phyloP scores from a whole-genome alignment of 176 grass and related monocot genomes.

The Alopecurus myosuroides region DNA sequence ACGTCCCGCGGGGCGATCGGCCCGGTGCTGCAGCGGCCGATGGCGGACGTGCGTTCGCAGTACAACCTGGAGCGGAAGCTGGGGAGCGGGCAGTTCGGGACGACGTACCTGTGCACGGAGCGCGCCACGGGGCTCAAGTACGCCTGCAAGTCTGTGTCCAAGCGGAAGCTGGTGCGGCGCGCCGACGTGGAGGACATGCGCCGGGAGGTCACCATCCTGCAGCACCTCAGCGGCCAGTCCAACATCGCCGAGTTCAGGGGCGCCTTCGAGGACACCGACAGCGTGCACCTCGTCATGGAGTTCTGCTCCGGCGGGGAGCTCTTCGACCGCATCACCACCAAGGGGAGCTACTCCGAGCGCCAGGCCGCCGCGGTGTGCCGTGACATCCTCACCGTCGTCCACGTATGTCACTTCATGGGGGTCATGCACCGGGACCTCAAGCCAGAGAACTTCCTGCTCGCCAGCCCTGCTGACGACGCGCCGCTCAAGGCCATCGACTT shows the following conservation, averaged over 20 bases:
- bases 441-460: slow-evolving; percentile 83
- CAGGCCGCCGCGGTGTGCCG: slow-evolving; percentile 61
- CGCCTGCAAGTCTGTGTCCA: slow-evolving; percentile 93
- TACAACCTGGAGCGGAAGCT: slow-evolving; percentile 71
- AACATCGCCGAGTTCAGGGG: slow-evolving; percentile 92
- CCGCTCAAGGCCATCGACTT: slow-evolving; percentile 88
- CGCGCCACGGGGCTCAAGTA: slow-evolving; percentile 36
- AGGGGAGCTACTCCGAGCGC: slow-evolving; percentile 61
- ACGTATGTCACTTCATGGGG: slow-evolving; percentile 96
- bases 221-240: slow-evolving; percentile 86
- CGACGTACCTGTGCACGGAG: slow-evolving; percentile 86
- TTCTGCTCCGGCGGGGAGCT: slow-evolving; percentile 87
- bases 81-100: slow-evolving; percentile 72
- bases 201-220: slow-evolving; percentile 83
- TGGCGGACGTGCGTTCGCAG: slow-evolving; percentile 44
- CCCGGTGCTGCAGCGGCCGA: slow-evolving; percentile 44
- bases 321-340: slow-evolving; percentile 76
- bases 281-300: slow-evolving; percentile 88
- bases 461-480: slow-evolving; percentile 47
- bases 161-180: slow-evolving; percentile 67
- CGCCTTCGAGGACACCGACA: slow-evolving; percentile 59
- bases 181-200: slow-evolving; percentile 69
- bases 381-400: slow-evolving; percentile 62
- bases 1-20: neutral
- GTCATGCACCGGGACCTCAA: slow-evolving; percentile 90